phyloP scores from a whole-genome alignment of 2,329 filamentous ascomycete species.

The Clarireedia hainanense region DNA sequence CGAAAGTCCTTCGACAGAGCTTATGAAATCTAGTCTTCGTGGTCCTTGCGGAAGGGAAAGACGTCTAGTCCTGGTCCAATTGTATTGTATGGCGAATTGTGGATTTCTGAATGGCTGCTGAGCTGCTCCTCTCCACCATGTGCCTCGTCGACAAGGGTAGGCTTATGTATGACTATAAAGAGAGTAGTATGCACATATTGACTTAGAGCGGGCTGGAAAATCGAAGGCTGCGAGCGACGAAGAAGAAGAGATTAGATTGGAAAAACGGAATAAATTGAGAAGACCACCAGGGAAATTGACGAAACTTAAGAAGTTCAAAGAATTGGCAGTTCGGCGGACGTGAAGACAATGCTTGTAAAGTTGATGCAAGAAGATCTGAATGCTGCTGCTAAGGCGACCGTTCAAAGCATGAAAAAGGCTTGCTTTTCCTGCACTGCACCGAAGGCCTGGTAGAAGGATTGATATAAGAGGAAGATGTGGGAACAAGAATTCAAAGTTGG shows the following conservation, averaged over 20 bases:
- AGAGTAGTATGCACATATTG: too few species aligned
- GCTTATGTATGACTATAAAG: too few species aligned
- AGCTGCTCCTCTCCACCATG: neutral
- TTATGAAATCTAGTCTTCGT: neutral
- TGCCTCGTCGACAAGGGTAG: neutral
- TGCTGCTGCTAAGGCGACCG: neutral
- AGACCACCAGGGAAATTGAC: too few species aligned
- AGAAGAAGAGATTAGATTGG: too few species aligned
- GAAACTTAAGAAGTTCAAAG: too few species aligned
- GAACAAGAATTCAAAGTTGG: neutral
- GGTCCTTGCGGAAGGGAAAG: neutral
- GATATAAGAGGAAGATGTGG: neutral
- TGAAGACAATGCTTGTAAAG: neutral
- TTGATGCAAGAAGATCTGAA: neutral
- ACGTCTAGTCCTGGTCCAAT: neutral
- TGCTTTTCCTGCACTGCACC: neutral
- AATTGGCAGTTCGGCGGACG: neutral
- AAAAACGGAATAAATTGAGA: too few species aligned
- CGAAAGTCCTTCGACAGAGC: neutral
- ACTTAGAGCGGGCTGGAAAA: too few species aligned
- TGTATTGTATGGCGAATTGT: neutral
- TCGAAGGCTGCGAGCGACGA: too few species aligned
- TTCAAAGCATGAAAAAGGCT: neutral
- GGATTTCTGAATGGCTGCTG: too few species aligned
- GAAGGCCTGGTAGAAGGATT: constrained; percentile 8